Conservation (phyloP, 2,329 filamentous ascomycete genomes). For the Colletotrichum melonis region DNA sequence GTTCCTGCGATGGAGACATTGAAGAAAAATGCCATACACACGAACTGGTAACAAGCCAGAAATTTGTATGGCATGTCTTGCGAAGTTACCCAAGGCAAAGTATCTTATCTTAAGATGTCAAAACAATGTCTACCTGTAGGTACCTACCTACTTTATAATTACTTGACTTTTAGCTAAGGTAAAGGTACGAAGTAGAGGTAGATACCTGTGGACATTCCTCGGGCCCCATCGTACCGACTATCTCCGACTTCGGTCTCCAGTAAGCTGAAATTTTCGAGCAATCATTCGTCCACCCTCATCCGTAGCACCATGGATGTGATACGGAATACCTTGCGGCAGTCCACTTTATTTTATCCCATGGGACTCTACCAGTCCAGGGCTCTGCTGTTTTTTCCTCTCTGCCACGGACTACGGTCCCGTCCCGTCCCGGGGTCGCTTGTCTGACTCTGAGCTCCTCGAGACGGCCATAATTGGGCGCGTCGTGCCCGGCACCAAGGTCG, state of each 20-base stretch:
- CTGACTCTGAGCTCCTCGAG: background rate
- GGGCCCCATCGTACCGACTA: constrained; percentile 32
- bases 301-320: background rate
- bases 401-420: background rate
- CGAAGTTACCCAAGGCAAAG: background rate
- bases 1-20: background rate
- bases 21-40: background rate
- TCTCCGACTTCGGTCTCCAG: constrained; percentile 36
- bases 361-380: no score
- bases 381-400: background rate
- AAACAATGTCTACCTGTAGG: no score
- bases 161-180: background rate
- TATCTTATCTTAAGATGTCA: constrained; percentile 8
- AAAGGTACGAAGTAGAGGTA: no score
- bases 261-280: constrained; percentile 32
- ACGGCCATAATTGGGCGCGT: constrained; percentile 21
- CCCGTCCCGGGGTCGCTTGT: background rate
- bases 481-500: background rate
- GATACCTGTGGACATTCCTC: constrained; percentile 8
- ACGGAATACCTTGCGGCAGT: background rate
- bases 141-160: no score
- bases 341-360: constrained; percentile 12
- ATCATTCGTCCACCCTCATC: constrained; percentile 19
- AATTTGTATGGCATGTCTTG: background rate
- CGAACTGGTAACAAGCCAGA: background rate